Evolutionary conservation across 257 asterid species (phyloP).

Genomic region (Penstemon davidsonii): DNA sequence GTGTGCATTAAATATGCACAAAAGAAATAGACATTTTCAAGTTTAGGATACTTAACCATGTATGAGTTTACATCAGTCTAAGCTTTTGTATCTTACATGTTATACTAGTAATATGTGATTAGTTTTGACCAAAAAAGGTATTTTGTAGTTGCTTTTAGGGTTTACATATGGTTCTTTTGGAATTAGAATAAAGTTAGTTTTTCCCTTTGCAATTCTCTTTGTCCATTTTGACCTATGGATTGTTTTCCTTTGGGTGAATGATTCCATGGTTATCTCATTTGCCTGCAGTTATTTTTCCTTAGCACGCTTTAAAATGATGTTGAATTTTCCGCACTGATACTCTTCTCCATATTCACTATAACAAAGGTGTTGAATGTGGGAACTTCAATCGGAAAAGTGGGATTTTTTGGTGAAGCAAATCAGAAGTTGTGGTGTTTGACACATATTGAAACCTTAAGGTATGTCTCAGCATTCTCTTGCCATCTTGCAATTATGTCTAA

Average conservation of each 20-base stretch:
- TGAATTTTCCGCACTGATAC: slow-evolving; percentile 14
- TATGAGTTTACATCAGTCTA: too few relatives aligned
- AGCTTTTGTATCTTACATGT: too few relatives aligned
- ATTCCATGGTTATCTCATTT: neutral
- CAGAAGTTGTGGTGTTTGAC: slow-evolving; percentile 88
- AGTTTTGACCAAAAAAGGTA: too few relatives aligned
- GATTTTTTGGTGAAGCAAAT: slow-evolving; percentile 67
- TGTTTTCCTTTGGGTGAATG: slow-evolving; percentile 13
- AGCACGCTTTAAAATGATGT: neutral
- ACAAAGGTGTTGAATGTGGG: slow-evolving; percentile 83
- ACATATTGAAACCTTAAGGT: slow-evolving; percentile 92
- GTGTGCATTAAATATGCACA: neutral
- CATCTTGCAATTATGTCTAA: neutral
- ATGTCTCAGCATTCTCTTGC: neutral
- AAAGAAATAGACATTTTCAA: neutral
- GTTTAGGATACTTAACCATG: too few relatives aligned
- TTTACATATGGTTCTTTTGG: too few relatives aligned
- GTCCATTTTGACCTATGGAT: too few relatives aligned
- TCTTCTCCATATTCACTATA: neutral
- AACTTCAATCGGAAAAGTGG: slow-evolving; percentile 87
- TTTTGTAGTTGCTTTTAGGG: too few relatives aligned
- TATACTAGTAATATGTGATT: too few relatives aligned
- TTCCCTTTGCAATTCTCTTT: too few relatives aligned
- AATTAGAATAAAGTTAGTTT: too few relatives aligned
- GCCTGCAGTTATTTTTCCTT: neutral